Evolutionary conservation across 805 yeast genomes (phyloP).

Genomic region (Lipomyces sp.): DNA sequence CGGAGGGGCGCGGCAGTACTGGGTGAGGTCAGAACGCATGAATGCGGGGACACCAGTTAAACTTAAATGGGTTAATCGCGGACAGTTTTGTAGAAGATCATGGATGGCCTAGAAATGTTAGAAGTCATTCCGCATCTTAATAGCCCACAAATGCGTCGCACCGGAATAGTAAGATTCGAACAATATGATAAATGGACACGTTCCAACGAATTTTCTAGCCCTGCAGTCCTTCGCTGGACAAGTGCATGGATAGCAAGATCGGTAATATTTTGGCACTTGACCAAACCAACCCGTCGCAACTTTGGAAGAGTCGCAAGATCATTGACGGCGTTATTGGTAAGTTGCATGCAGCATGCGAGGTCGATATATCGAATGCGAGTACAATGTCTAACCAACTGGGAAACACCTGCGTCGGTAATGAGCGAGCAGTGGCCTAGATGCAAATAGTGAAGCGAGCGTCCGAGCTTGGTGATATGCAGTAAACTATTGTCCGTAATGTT

Average conservation of each 20-base stretch:
- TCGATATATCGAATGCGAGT: conserved; percentile 89
- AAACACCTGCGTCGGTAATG: conserved; percentile 88
- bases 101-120: conserved; percentile 59
- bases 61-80: conserved; percentile 84
- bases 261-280: conserved; percentile 84
- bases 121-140: neutral
- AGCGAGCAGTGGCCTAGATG: conserved; percentile 93
- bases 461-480: conserved; percentile 70
- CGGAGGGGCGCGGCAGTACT: conserved; percentile 90
- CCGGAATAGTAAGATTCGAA: conserved; percentile 69
- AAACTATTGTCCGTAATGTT: conserved; percentile 83
- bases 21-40: conserved; percentile 80
- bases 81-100: conserved; percentile 76
- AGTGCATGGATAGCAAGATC: conserved; percentile 78
- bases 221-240: conserved; percentile 58
- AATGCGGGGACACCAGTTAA: conserved; percentile 92
- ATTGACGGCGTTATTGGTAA: conserved; percentile 79
- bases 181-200: conserved; percentile 94
- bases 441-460: conserved; percentile 80
- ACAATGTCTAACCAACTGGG: conserved; percentile 72
- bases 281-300: conserved; percentile 88
- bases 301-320: conserved; percentile 78
- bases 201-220: conserved; percentile 80
- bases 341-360: conserved; percentile 89
- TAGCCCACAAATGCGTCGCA: neutral